Conservation (phyloP, 2,329 filamentous ascomycete genomes). For the Xylaria sp. region DNA sequence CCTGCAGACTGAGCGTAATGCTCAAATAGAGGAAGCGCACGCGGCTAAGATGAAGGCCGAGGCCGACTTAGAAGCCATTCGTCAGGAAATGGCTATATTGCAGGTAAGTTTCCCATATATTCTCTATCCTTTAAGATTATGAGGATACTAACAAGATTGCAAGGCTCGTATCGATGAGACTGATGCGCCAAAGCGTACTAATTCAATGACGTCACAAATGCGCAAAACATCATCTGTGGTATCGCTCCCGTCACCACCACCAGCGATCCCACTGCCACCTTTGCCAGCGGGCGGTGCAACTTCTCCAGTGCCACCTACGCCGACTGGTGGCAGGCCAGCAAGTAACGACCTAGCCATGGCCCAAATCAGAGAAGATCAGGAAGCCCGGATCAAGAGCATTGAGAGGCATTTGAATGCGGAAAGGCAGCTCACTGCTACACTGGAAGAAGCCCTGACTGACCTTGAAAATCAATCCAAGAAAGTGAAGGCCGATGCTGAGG, state of each 20-base stretch:
- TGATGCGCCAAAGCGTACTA: constrained; percentile 59
- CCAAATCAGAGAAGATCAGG: constrained; percentile 91
- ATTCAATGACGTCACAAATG: constrained; percentile 69
- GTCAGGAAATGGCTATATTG: constrained; percentile 74
- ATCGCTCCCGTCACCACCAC: constrained; percentile 90
- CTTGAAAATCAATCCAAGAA: constrained; percentile 91
- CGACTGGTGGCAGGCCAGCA: constrained; percentile 68
- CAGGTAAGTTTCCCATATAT: constrained; percentile 63
- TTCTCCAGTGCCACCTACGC: constrained; percentile 58
- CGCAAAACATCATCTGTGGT: constrained; percentile 84
- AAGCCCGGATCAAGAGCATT: constrained; percentile 91
- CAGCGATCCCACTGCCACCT: constrained; percentile 93
- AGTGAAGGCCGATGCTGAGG: constrained; percentile 87
- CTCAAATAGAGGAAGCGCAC: constrained; percentile 80
- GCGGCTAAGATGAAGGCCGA: constrained; percentile 67
- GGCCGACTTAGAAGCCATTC: constrained; percentile 69
- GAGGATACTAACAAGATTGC: constrained; percentile 8
- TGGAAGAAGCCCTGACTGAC: constrained; percentile 94
- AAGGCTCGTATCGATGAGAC: constrained; percentile 42
- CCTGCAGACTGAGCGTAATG: constrained; percentile 74
- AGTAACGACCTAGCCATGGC: constrained; percentile 80
- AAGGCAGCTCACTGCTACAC: constrained; percentile 91
- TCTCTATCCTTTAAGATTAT: not conserved
- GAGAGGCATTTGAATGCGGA: constrained; percentile 97
- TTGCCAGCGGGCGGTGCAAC: constrained; percentile 68